Evolutionary conservation across 176 grass and related monocot genomes (phyloP), one percentile per base, ranked within the genome.

Genomic region (Stipa capillata): DNA sequence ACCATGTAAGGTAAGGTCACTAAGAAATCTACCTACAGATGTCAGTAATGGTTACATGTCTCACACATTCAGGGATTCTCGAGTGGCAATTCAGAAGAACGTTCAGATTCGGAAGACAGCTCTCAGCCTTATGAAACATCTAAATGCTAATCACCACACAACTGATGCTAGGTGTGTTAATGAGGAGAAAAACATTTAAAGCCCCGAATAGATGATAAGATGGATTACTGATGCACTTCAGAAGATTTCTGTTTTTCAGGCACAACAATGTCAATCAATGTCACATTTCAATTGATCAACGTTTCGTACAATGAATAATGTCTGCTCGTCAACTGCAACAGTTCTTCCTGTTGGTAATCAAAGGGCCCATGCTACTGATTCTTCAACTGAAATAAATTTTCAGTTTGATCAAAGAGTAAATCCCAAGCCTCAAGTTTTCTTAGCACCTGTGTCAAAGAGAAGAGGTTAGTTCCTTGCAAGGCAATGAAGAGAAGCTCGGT

Each of bases 1-100:
- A 71, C 87, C 85, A 53, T 97, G 72, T 74, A 97, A 91, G 76
- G 57, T 98, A 76, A 94, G 92, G 64, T 89, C 89, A 45, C 67
- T 94, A 52, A 93, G 90, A 81, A 91, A 78, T 83, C 77, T 98
- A 55, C 96, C 92, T 47, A 23, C 71, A 37, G 89, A 89, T 84
- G 79, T 74, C 31, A 45, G 66, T 65, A 66, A 86, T 67, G 79
- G 82, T 67, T 87, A 90, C 79, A 80, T 55, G 69, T 79, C 48
- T 89, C 79, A 45, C 73, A 71, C 32, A 18, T 68, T 88, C 71
- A 56, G 78, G 59, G 85, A 83, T 80, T 69, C 87, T 28, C 45
- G 70, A 89, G 74, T 86, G 84, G 61, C 60, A 91, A 76, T 20
- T 89, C 88, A 53, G 73, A 73, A 61, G 85, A 85, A 69, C 73